Evolutionary conservation across 1,284 basidiomycete species (phyloP), one percentile per base, ranked within the genome.

Genomic region (Cronartium quercuum): DNA sequence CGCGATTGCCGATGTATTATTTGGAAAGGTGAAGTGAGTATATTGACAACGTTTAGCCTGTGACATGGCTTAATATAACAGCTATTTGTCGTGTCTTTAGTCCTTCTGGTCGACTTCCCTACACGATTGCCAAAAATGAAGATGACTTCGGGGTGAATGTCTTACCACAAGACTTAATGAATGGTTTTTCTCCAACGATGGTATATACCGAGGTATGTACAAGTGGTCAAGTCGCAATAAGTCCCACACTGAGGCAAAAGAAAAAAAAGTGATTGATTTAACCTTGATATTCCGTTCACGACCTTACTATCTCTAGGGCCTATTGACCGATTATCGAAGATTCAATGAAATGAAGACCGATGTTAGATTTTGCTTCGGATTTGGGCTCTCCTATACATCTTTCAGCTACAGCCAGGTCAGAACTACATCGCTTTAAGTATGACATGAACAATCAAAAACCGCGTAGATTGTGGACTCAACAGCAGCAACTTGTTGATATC

Each of bases 31-130:
- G 2, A 61, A 61, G 51, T 55, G 29, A 55, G 51, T 21, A 12
- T 21, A 91, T 87, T 3, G 85, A 88, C 44, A 83, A 94, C 40
- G 40, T 73, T 68, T 3, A 12, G 44, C 37, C 40, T 2, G 35
- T 40, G 2, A 3, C 6, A 82, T 55, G 66, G 24, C 63, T 76
- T 5, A 84, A 82, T n/a, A 87, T 86, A 80, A n/a, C n/a, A n/a
- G 91, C 89, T 81, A 91, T 91, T 1, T 91, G 92, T 79, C 76
- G 76, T 40, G 76, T 13, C 35, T 12, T 18, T 34, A 5, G 51
- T 55, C 51, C 51, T n/a, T 62, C 61, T 62, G 61, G 61, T n/a
- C 34, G 38, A n/a, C 77, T 79, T 3, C 79, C 78, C 0, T 78
- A 77, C 66, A 80, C 78, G 2, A 47, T 80, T 21, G 79, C 76